phyloP scores from a whole-genome alignment of 2,329 filamentous ascomycete species.

The Alternaria triticimaculans region DNA sequence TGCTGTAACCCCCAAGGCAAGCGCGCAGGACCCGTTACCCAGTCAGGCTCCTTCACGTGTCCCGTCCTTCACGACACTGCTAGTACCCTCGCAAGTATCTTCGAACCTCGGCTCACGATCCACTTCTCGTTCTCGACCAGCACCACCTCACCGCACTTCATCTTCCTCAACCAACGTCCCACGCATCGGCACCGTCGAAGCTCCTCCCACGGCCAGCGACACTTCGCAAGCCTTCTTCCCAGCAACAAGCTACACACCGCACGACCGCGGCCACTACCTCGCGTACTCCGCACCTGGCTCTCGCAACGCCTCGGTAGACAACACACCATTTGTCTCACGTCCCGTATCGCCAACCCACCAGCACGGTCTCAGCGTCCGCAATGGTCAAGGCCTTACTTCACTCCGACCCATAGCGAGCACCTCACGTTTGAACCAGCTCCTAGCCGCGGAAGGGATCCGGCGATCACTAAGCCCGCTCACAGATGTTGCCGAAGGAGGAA shows the following conservation, averaged over 20 bases:
- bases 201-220: not conserved
- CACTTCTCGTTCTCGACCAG: not conserved
- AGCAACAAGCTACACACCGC: slow-evolving; percentile 23
- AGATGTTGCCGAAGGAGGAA: not conserved
- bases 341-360: not conserved
- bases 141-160: not conserved
- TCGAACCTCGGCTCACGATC: not conserved
- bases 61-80: not conserved
- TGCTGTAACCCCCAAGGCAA: not conserved
- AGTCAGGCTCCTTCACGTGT: not conserved
- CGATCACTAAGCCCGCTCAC: not conserved
- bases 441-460: not conserved
- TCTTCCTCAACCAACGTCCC: not conserved
- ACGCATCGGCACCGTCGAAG: not conserved
- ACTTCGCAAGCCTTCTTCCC: not conserved
- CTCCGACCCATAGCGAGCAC: slow-evolving; percentile 19
- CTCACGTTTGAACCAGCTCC: slow-evolving; percentile 3
- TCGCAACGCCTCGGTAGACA: slow-evolving; percentile 16
- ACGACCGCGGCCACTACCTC: slow-evolving; percentile 28
- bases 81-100: not conserved
- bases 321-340: slow-evolving; percentile 12
- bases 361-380: not conserved
- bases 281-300: slow-evolving; percentile 36
- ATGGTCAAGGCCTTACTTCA: not conserved
- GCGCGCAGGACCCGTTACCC: not conserved